Evolutionary conservation across 1,284 basidiomycete species (phyloP).

Genomic region (Bondarzewia mesenterica): DNA sequence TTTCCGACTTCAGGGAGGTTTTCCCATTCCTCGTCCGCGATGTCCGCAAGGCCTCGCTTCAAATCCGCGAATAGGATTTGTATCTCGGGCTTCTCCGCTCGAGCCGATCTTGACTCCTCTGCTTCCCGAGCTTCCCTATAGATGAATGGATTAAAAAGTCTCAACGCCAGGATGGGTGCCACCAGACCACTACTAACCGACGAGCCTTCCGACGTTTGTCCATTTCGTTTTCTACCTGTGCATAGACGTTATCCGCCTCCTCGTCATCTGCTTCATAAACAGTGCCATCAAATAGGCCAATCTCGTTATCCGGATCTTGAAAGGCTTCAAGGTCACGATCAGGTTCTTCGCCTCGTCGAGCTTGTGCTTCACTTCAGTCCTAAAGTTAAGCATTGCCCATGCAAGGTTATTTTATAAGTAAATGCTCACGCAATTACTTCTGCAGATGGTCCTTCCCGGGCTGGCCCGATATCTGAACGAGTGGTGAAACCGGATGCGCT

Average conservation of each 20-base stretch:
- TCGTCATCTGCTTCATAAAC: slow-evolving; percentile 98
- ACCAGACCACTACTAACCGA: slow-evolving; percentile 55
- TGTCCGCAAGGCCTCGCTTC: slow-evolving; percentile 80
- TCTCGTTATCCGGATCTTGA: slow-evolving; percentile 97
- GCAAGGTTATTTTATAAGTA: not conserved
- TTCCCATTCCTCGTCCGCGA: slow-evolving; percentile 93
- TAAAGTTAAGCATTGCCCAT: too few species aligned
- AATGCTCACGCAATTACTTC: slow-evolving; percentile 73
- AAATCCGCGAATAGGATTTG: slow-evolving; percentile 93
- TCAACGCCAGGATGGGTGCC: slow-evolving; percentile 24
- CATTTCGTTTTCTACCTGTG: slow-evolving; percentile 84
- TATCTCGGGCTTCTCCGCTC: slow-evolving; percentile 81
- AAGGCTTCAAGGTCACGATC: slow-evolving; percentile 85
- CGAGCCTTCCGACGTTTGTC: slow-evolving; percentile 76
- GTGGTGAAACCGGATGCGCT: slow-evolving; percentile 98
- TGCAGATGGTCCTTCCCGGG: slow-evolving; percentile 87
- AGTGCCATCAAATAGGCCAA: slow-evolving; percentile 90
- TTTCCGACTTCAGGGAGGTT: slow-evolving; percentile 94
- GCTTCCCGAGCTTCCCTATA: slow-evolving; percentile 70
- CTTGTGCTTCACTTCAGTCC: slow-evolving; percentile 82
- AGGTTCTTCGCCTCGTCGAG: slow-evolving; percentile 76
- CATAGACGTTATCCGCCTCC: slow-evolving; percentile 95
- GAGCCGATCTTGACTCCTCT: slow-evolving; percentile 61
- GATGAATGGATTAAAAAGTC: slow-evolving; percentile 13
- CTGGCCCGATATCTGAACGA: slow-evolving; percentile 97